Evolutionary conservation across 2,329 filamentous ascomycete species (phyloP), one percentile per base, ranked within the genome.

Genomic region (Akanthomyces muscarius): DNA sequence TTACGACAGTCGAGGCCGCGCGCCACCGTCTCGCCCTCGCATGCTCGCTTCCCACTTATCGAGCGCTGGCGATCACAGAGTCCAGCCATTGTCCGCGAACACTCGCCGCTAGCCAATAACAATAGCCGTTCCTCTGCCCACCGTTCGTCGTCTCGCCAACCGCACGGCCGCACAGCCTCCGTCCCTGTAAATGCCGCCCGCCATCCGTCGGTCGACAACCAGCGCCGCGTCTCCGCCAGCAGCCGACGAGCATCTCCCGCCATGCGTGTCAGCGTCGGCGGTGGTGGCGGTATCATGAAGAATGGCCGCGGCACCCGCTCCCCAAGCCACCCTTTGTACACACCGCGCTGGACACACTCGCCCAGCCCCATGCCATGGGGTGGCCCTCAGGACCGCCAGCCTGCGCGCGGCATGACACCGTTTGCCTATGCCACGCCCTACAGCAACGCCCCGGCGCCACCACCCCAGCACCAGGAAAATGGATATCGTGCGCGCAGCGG

Each of bases 361-460:
- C 80, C 75, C 54, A 83, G 75, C 69, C 77, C 79, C 5, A 72
- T 75, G 65, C 76, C 75, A 4, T 69, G 75, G 38, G 70, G 70
- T 4, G 70, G 70, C 4, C 63, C 73, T 38, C 58, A 61, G 28
- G 75, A 78, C 51, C 72, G 72, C 59, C 67, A 72, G 68, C 74
- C 69, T 63, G 69, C 72, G 60, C 74, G 80, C 38, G 73, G 73
- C 16, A 79, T 78, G 14, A 86, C 83, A 0, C 89, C 88, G 0
- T 86, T 86, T 66, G 87, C 86, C n/a, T 92, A 92, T 69, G 88
- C 89, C 3, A 93, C 90, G 0, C 90, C 90, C 0, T 81, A 88
- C 70, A 92, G 89, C 69, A 88, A 86, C 65, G 83, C 80, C 4
- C 80, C 84, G 0, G 72, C 75, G 5, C 47, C 56, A 16, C 50